Evolutionary conservation across 805 yeast genomes (phyloP).

Genomic region (Middelhovenomyces tepae): DNA sequence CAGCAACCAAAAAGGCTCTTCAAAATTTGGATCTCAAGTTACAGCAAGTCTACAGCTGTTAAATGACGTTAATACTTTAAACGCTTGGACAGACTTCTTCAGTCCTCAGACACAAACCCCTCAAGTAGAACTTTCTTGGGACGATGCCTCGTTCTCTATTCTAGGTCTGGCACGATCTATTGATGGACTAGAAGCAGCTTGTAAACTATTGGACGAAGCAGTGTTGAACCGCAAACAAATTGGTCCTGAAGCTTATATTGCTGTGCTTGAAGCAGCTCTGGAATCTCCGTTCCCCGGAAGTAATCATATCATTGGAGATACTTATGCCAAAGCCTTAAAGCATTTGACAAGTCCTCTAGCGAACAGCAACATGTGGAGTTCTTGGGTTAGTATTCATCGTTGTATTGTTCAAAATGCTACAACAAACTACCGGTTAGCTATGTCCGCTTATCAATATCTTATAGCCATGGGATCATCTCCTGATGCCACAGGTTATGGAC

Average conservation of each 20-base stretch:
- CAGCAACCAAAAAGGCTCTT: neutral
- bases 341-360: slow-evolving; percentile 15
- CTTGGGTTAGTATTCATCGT: slow-evolving; percentile 25
- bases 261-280: slow-evolving; percentile 15
- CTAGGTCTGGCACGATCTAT: slow-evolving; percentile 3
- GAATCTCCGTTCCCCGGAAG: slow-evolving; percentile 3
- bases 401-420: slow-evolving; percentile 20
- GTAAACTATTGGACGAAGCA: slow-evolving; percentile 11
- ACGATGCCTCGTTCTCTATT: no score
- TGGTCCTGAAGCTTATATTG: slow-evolving; percentile 15
- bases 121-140: slow-evolving; percentile 5
- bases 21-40: slow-evolving; percentile 6
- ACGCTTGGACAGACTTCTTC: slow-evolving; percentile 5
- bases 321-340: slow-evolving; percentile 12
- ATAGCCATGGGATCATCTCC: slow-evolving; percentile 24
- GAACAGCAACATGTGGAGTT: slow-evolving; percentile 15
- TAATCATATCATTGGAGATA: slow-evolving; percentile 3
- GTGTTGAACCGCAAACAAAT: slow-evolving; percentile 8
- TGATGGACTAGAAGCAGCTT: slow-evolving; percentile 12
- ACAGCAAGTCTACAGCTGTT: slow-evolving; percentile 5
- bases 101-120: slow-evolving; percentile 1
- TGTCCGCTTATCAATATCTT: slow-evolving; percentile 20
- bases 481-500: slow-evolving; percentile 29
- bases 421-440: slow-evolving; percentile 20
- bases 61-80: slow-evolving; percentile 5